Base-by-base conservation (phyloP, 192 early-diverging fungal genomes). In the Anaeromyces robustus region DNA sequence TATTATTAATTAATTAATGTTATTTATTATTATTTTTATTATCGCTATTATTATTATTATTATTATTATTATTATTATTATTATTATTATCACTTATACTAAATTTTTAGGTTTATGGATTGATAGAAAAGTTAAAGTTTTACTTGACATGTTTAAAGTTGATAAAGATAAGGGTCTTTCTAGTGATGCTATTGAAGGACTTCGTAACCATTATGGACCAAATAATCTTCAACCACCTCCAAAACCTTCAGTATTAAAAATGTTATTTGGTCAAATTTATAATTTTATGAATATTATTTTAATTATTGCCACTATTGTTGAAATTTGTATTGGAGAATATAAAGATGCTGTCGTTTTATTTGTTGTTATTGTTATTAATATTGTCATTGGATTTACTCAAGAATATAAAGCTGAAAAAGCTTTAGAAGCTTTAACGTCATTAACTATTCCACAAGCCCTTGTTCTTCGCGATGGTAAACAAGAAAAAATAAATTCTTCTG, bases 371-470 rank as follows among this genome's bases (percentile, higher is more conserved):
- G 92, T 98, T 77, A 83, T 81, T 79, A 29, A 80, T 18, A 87
- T 84, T 77, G 82, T 94, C 30, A 94, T 94, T 80, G 96, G 91
- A 0, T 94, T 95, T 31, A 88, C 93, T 29, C 89, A 95, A 87
- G 97, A 99, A 84, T 98, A 92, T 87, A 94, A 95, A 82, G 96
- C 97, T 17, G 94, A 90, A 81, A 94, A 95, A 80, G 96, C 97
- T 16, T 91, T 98, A 92, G 96, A 98, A 82, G 94, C 97, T 30
- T 87, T 98, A 43, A 88, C 95, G 77, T 92, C 93, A 43, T 89
- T 98, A 87, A 90, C 92, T 16, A 96, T 96, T 22, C 95, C 96
- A 2, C 43, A 88, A 78, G 92, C 93, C 29, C 90, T 89, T 39
- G 96, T 98, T 30, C 86, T 98, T 83, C 94, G 97, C 78, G 92